Percentiles rank a stretch among this genome's conserved stretches.
Evolutionary conservation across 2,329 filamentous ascomycete genomes (phyloP).

Genomic region (Fusarium sp.): DNA sequence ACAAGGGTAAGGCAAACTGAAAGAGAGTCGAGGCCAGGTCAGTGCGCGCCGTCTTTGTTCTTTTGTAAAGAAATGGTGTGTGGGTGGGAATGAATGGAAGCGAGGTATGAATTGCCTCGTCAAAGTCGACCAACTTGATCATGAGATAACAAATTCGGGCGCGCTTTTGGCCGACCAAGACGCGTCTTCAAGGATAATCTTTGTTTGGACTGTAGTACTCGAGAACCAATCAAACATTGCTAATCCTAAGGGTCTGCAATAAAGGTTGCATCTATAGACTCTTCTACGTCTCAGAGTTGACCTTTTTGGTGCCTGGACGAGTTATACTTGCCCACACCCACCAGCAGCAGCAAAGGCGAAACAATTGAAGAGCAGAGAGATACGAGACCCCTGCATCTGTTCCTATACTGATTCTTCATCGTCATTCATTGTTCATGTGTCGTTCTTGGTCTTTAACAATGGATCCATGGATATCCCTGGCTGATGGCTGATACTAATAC

Average conservation of each 20-base stretch:
- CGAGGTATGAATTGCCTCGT: conserved; percentile 13
- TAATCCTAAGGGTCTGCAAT: conserved; percentile 15
- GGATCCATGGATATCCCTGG: background rate
- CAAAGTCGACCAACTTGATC: background rate
- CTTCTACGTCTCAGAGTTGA: conserved; percentile 12
- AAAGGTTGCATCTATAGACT: conserved; percentile 1
- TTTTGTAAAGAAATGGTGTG: conserved; percentile 7
- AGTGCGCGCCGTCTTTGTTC: conserved; percentile 7
- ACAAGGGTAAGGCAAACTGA: background rate
- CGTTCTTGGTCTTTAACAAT: conserved; percentile 7
- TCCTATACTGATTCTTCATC: background rate
- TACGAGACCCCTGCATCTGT: conserved; percentile 9
- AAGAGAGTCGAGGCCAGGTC: conserved; percentile 1
- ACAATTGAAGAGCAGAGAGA: background rate
- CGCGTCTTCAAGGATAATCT: conserved; percentile 23
- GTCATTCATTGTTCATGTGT: conserved; percentile 33
- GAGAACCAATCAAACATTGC: conserved; percentile 40
- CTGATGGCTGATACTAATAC: background rate
- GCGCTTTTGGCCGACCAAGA: conserved; percentile 26
- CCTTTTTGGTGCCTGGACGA: conserved; percentile 18
- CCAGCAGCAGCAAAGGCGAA: conserved; percentile 1
- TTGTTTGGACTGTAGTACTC: conserved; percentile 42
- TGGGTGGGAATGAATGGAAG: conserved; percentile 20
- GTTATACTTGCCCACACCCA: conserved; percentile 7
- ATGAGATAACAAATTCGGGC: conserved; percentile 13